phyloP scores from a whole-genome alignment of 2,329 filamentous ascomycete genomes.

The Calonectria pseudoreteaudii region DNA sequence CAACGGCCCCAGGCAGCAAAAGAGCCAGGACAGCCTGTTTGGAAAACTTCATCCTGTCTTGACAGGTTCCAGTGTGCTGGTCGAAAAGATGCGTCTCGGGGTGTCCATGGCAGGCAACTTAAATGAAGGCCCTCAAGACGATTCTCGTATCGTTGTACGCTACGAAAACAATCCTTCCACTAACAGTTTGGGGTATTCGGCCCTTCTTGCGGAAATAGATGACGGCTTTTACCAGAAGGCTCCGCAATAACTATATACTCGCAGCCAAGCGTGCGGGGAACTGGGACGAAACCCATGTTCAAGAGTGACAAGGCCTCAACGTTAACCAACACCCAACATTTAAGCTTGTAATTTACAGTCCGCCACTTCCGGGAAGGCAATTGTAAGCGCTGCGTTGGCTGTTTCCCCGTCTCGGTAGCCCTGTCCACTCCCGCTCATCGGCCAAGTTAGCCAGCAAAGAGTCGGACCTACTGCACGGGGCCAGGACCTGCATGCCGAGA shows the following conservation, averaged over 20 bases:
- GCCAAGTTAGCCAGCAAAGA: neutral
- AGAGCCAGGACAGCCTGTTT: neutral
- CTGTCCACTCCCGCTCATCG: neutral
- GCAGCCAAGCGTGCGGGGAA: neutral
- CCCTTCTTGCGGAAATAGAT: neutral
- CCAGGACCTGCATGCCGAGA: neutral
- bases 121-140: neutral
- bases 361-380: neutral
- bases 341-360: slow-evolving; percentile 6
- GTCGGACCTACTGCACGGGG: neutral
- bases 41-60: neutral
- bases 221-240: neutral
- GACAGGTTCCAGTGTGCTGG: neutral
- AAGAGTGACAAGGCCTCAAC: neutral
- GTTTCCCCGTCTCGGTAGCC: neutral
- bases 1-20: neutral
- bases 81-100: too few relatives aligned
- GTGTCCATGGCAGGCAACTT: neutral
- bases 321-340: slow-evolving; percentile 6
- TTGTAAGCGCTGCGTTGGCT: neutral
- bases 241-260: neutral
- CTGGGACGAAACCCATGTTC: neutral
- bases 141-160: neutral
- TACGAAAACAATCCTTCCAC: neutral
- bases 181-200: neutral